A percentile compares a stretch with the other conserved stretches of the same genome.
These are phyloP conservation scores for Xylaria sp. DNA, from an alignment of 2,329 filamentous ascomycete genomes.

Conservation along the genomic window DNA sequence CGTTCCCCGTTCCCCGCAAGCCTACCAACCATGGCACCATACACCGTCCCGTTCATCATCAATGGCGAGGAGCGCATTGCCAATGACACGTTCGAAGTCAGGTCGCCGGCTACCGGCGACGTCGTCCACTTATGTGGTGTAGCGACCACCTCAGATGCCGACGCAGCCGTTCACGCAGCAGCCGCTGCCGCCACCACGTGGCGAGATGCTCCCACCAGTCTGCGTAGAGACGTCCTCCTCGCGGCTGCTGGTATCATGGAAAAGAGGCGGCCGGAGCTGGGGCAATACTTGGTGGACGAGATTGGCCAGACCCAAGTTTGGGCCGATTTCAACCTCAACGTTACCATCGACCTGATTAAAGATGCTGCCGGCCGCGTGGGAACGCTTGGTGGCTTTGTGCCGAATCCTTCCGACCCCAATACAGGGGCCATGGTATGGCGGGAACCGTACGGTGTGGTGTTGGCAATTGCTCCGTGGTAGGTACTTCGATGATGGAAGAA, in stretches of 20 bases:
- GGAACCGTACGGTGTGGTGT: slow-evolving; percentile 81
- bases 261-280: slow-evolving; percentile 63
- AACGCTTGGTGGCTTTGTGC: slow-evolving; percentile 50
- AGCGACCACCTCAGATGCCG: slow-evolving; percentile 56
- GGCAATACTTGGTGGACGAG: slow-evolving; percentile 65
- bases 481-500: slow-evolving; percentile 35
- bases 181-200: slow-evolving; percentile 32
- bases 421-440: slow-evolving; percentile 72
- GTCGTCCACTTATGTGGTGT: slow-evolving; percentile 66
- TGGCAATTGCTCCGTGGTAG: slow-evolving; percentile 85
- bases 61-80: slow-evolving; percentile 58
- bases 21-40: slow-evolving; percentile 37
- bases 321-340: slow-evolving; percentile 55
- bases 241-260: slow-evolving; percentile 74
- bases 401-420: slow-evolving; percentile 55
- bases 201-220: slow-evolving; percentile 56
- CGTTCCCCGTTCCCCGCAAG: no score
- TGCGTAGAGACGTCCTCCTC: slow-evolving; percentile 75
- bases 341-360: slow-evolving; percentile 52
- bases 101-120: slow-evolving; percentile 63
- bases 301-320: slow-evolving; percentile 55
- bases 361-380: slow-evolving; percentile 57
- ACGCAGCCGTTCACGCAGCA: slow-evolving; percentile 36
- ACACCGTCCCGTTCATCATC: slow-evolving; percentile 56
- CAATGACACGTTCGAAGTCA: slow-evolving; percentile 64